Evolutionary conservation across 1,284 basidiomycete species (phyloP), one percentile per base, ranked within the genome.

Genomic region (Leccinum subrobustum): DNA sequence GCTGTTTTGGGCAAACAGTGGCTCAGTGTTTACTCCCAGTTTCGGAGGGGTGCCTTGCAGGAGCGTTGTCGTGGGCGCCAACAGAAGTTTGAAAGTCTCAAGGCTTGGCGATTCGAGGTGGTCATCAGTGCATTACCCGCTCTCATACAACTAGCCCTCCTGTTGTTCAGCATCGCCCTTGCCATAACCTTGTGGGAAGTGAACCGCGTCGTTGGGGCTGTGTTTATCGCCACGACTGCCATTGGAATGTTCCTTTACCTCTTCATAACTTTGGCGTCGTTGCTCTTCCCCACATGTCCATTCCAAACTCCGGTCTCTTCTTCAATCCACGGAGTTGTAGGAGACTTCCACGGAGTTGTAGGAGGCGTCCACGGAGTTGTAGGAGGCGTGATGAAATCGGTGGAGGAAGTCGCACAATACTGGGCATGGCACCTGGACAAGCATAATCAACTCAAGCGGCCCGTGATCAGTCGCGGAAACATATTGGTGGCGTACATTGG

Each of bases 1-100:
- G 65, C 64, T 12, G 61, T 63, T 18, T 25, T 65, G 11, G 63
- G 56, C 48, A 67, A 63, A 29, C 64, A 65, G 9, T 65, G 64
- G 64, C 50, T 65, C 25, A 33, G 55, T 42, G 42, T 59, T 48
- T 62, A 58, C 56, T 52, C 63, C 48, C 60, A 31, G 31, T 25
- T 37, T 44, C 56, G 6, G n/a, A 58, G 33, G 6, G 42, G 57
- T 18, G 14, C 57, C n/a, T 29, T 58, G 54, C 44, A 52, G 23
- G 60, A 64, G 7, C 64, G 65, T 39, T 60, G 66, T 33, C 54
- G 60, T 3, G 42, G 56, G 47, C 66, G 63, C 25, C 64, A 65
- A 37, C 60, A 63, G 9, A 65, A 67, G 37, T 35, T 65, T 33
- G 60, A 65, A 23, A 66, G 56, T 25, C 63, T 67, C 20, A 53